Evolutionary conservation across 116 monocot genomes (phyloP).

Genomic region (Cymodocea nodosa): DNA sequence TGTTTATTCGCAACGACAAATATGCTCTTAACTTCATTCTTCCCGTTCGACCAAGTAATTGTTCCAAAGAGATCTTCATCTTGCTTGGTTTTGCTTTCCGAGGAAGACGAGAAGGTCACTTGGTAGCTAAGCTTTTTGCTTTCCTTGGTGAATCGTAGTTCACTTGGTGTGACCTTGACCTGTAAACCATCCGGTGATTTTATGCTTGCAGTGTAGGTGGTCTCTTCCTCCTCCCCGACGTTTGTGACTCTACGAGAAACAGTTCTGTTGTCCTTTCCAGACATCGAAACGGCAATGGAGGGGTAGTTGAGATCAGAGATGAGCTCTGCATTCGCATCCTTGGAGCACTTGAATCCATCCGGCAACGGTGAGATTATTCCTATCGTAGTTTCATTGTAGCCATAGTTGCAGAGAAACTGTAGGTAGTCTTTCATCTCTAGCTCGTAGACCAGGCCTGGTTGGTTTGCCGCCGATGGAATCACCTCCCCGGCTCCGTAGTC

Average conservation of each 20-base stretch:
- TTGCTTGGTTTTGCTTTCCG: constrained; percentile 3
- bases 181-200: constrained; percentile 33
- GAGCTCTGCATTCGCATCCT: constrained; percentile 40
- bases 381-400: constrained; percentile 35
- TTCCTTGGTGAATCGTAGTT: constrained; percentile 44
- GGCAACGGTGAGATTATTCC: constrained; percentile 25
- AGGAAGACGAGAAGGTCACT: constrained; percentile 36
- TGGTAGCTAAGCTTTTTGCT: constrained; percentile 37
- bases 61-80: constrained; percentile 45
- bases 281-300: constrained; percentile 38
- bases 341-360: constrained; percentile 20
- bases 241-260: constrained; percentile 46
- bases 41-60: constrained; percentile 64
- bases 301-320: constrained; percentile 74
- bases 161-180: constrained; percentile 47
- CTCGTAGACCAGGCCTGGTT: constrained; percentile 71
- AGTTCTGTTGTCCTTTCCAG: constrained; percentile 5
- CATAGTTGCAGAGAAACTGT: constrained; percentile 70
- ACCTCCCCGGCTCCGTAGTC: constrained; percentile 69
- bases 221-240: constrained; percentile 35
- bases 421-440: constrained; percentile 31
- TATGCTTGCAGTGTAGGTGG: constrained; percentile 33
- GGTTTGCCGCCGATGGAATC: constrained; percentile 29
- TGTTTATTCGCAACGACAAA: constrained; percentile 29
- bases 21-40: constrained; percentile 42